These are phyloP conservation scores for Chrysanthemum seticuspe DNA, from an alignment of 129 eudicot species.

Conservation along the genomic window DNA sequence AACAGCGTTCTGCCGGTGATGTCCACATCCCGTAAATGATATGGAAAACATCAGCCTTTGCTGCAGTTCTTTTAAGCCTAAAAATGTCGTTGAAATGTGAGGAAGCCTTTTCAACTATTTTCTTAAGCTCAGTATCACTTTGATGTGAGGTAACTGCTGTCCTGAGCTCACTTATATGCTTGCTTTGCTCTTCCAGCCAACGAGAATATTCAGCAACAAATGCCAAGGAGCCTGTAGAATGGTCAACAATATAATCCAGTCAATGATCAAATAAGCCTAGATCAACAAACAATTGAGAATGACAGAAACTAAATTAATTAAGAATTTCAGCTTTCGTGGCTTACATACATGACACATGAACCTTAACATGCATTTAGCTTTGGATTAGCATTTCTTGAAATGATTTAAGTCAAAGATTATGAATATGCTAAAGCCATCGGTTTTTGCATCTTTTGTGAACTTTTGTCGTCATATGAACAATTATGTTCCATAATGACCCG, in stretches of 20 bases:
- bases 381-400: background rate
- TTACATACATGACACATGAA: background rate
- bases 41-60: conserved; percentile 90
- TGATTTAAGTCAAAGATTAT: background rate
- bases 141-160: conserved; percentile 78
- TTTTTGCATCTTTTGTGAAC: background rate
- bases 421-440: background rate
- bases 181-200: conserved; percentile 91
- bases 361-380: background rate
- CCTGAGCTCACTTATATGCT: conserved; percentile 70
- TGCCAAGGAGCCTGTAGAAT: conserved; percentile 72
- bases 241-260: conserved; percentile 9
- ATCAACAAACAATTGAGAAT: conserved; percentile 1
- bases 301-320: too few species aligned
- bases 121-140: conserved; percentile 75
- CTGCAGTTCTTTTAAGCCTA: conserved; percentile 75
- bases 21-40: conserved; percentile 98
- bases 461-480: background rate
- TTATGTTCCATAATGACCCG: background rate
- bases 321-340: too few species aligned
- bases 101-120: conserved; percentile 64
- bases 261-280: background rate
- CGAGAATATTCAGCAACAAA: conserved; percentile 89
- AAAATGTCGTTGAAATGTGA: conserved; percentile 71
- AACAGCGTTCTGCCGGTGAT: conserved; percentile 94